A percentile compares a stretch with the other conserved stretches of the same genome.
Evolutionary conservation across 2,329 filamentous ascomycete genomes (phyloP).

Genomic region (Xylariaceae sp.): DNA sequence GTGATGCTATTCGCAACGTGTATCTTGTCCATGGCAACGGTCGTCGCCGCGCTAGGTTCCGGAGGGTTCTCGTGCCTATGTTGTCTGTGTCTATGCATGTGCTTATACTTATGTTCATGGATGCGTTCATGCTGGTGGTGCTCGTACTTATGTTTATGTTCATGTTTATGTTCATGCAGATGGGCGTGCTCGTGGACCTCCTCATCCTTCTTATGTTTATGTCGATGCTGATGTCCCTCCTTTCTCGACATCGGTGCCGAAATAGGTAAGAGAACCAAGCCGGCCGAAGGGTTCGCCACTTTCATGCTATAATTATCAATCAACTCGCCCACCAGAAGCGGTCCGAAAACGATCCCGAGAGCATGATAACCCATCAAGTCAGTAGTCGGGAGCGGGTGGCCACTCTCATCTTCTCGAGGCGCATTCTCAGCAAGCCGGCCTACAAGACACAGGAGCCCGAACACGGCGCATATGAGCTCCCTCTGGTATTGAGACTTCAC

Average conservation of each 20-base stretch:
- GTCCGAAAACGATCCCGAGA: slow-evolving; percentile 60
- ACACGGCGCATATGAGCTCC: slow-evolving; percentile 61
- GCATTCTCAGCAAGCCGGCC: slow-evolving; percentile 52
- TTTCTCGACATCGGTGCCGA: slow-evolving; percentile 40
- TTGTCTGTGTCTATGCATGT: slow-evolving; percentile 26
- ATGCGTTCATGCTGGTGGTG: slow-evolving; percentile 4
- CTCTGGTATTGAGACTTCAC: slow-evolving; percentile 55
- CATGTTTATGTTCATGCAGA: slow-evolving; percentile 26
- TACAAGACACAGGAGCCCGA: slow-evolving; percentile 58
- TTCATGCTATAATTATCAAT: slow-evolving; percentile 47
- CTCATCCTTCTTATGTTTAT: slow-evolving; percentile 23
- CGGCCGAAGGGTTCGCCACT: slow-evolving; percentile 37
- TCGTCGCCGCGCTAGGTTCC: slow-evolving; percentile 12
- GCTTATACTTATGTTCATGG: slow-evolving; percentile 24
- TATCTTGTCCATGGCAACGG: slow-evolving; percentile 48
- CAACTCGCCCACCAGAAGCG: slow-evolving; percentile 55
- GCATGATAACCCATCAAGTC: slow-evolving; percentile 61
- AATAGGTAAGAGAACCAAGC: slow-evolving; percentile 39
- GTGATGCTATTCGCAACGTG: slow-evolving; percentile 53
- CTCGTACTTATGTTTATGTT: slow-evolving; percentile 21
- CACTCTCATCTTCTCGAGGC: slow-evolving; percentile 46
- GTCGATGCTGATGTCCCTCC: slow-evolving; percentile 33
- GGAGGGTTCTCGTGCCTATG: slow-evolving; percentile 14
- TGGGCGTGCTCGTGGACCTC: slow-evolving; percentile 33
- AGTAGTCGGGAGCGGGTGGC: slow-evolving; percentile 47